Base-by-base conservation (phyloP, 1,284 basidiomycete species). In the Mycosarcoma maydis region DNA sequence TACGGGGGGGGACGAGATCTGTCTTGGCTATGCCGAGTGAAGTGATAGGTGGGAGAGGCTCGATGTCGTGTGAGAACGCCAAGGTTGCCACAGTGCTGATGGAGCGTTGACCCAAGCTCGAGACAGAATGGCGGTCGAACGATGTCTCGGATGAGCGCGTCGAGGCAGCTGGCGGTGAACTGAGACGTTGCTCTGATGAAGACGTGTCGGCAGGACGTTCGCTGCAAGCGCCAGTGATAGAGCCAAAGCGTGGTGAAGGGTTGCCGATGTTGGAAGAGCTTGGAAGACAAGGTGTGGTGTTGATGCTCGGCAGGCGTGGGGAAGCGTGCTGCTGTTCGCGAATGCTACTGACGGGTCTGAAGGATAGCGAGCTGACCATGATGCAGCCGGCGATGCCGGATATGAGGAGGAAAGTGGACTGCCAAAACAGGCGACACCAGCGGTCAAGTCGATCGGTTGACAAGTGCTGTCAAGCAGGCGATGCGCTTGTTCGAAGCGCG, bases 331-430 rank as follows among this genome's bases (percentile, higher is more conserved):
- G 59, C 33, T 51, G 59, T 41, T 62, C 59, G 43, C 66, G 58
- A 34, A 69, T 45, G 43, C 66, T 69, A 42, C 66, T 69, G 59
- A 55, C 42, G 42, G 66, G 66, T 17, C 59, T 49, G 32, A 47
- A 50, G 3, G 66, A 50, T 47, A 59, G 20, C 42, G 66, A 54
- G 33, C 34, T 47, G 59, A 58, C 55, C 66, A 69, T 69, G 38
- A 47, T 69, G 66, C 40, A 32, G 48, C 66, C 66, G 59, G 59
- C 66, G n/a, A 41, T 34, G 62, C 62, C 56, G 55, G 61, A 39
- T 11, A 22, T 14, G 26, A 41, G 14, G 17, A 41, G 4, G 23
- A 41, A 16, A 24, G 3, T 3, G 30, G 6, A 24, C 11, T 26
- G 22, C 8, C 24, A 19, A 10, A 39, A n/a, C 10, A 22, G 26